Evolutionary conservation across 352 stramenopile species (phyloP), one percentile per base, ranked within the genome.

Genomic region (Bremia lactucae): DNA sequence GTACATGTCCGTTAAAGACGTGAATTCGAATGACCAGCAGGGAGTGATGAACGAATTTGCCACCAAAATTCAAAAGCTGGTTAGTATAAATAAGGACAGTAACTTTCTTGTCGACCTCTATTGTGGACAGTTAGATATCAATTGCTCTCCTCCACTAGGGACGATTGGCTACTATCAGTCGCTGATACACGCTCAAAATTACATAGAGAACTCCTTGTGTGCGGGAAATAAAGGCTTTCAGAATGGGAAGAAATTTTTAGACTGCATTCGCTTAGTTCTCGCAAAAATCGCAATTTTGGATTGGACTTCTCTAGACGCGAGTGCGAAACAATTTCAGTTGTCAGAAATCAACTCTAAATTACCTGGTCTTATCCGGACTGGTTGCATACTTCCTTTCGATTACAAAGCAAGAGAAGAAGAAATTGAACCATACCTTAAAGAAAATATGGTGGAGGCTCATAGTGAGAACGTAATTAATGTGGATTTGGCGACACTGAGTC

Each of bases 281-380:
- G 68, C 75, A 0, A 91, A 91, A 44, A 83, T 91, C 14, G 65
- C 72, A 4, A 84, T 88, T 40, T 34, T 91, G 14, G 75, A 88
- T 31, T 91, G 75, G 72, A 91, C 78, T 2, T 82, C 66, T 0
- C 45, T 88, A 4, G 78, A 91, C 37, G 67, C 85, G 45, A 73
- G 63, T 10, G 55, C 66, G 37, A 38, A 68, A 59, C 47, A 63
- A 33, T 67, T 85, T 19, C 67, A 82, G 34, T 28, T 87, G 6
- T 53, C 63, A 3, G 75, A 87, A 37, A 35, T 80, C 11, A 59
- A 39, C 6, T 58, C 55, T 0, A 74, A 78, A 31, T 34, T 87
- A 0, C 43, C 72, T 2, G 62, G 58, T 2, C 34, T 83, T 11
- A 16, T 85, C 8, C 67, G 67, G 23, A 77, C 63, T 1, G 75